Evolutionary conservation across 176 grass and related monocot genomes (phyloP), one percentile per base, ranked within the genome.

Genomic region (Avena eriantha): DNA sequence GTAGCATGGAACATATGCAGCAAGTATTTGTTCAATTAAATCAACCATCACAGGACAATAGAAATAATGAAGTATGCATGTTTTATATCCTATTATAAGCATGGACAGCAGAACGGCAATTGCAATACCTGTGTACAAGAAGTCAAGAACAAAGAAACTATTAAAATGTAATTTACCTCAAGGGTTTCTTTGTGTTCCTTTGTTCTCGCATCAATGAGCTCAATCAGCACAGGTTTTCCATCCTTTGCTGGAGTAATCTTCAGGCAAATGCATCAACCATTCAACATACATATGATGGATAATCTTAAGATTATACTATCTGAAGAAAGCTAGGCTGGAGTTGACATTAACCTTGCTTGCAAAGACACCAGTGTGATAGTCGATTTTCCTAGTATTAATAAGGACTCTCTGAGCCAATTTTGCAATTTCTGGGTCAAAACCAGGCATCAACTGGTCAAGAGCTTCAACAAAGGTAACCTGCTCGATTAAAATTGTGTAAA

Each of bases 151-250:
- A 61, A 67, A 77, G 71, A 87, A 41, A 84, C 76, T 58, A 75
- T 46, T 72, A 74, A 63, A 82, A 66, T 47, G 53, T 57, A 89
- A 82, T 73, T 85, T 78, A 94, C 96, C 92, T 98, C 96, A 79
- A 98, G 86, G 57, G 92, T 94, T 86, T 98, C 93, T 90, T 74
- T 98, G 49, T 83, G 88, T 54, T 98, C 93, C 86, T 98, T 98
- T 82, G 96, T 94, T 85, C 95, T 98, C 63, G 93, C 96, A 92
- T 98, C 93, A 84, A 98, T 95, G 76, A 95, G 96, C 82, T 98
- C 93, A 67, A 98, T 98, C 47, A 89, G 84, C 71, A 98, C 96
- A 81, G 96, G 93, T 73, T 90, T 98, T 78, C 93, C 93, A 82
- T 98, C 93, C 86, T 89, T 98, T 65, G 93, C 93, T 70, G 96